Conservation (phyloP, 2,329 filamentous ascomycete species). For the Hypoxylon sp. region DNA sequence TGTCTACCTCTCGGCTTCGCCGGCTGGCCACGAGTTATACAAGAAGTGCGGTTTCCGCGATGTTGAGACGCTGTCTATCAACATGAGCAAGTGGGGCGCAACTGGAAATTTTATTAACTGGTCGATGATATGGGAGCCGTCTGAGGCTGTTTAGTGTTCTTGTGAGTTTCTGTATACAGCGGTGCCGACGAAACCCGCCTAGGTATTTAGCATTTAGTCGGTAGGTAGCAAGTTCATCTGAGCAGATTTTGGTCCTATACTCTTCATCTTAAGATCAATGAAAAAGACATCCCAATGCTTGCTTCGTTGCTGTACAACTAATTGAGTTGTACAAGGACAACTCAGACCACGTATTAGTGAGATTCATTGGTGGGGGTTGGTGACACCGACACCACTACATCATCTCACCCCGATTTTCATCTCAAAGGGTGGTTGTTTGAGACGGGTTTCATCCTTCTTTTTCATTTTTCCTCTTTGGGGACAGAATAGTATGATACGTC, state of each 20-base stretch:
- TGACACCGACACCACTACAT: constrained; percentile 8
- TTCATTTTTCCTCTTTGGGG: neutral
- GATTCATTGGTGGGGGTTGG: constrained; percentile 9
- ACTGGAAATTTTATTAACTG: constrained; percentile 46
- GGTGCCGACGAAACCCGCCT: neutral
- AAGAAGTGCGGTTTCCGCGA: constrained; percentile 59
- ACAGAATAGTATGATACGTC: neutral
- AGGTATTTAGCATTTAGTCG: neutral
- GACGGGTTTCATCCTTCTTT: neutral
- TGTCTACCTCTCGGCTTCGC: constrained; percentile 58
- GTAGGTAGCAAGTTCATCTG: neutral
- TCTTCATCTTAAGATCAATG: neutral
- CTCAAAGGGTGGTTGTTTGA: neutral
- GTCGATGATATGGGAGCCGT: constrained; percentile 50
- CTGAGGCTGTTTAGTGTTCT: constrained; percentile 6
- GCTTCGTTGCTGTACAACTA: neutral
- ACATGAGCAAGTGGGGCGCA: constrained; percentile 54
- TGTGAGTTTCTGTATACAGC: neutral
- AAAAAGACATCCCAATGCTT: neutral
- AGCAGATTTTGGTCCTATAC: neutral
- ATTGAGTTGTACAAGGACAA: constrained; percentile 19
- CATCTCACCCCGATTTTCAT: constrained; percentile 11
- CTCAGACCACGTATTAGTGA: constrained; percentile 2
- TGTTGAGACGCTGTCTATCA: constrained; percentile 48
- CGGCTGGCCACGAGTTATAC: constrained; percentile 57